Conservation (phyloP, 2,329 filamentous ascomycete genomes). For the Xylariales sp. region DNA sequence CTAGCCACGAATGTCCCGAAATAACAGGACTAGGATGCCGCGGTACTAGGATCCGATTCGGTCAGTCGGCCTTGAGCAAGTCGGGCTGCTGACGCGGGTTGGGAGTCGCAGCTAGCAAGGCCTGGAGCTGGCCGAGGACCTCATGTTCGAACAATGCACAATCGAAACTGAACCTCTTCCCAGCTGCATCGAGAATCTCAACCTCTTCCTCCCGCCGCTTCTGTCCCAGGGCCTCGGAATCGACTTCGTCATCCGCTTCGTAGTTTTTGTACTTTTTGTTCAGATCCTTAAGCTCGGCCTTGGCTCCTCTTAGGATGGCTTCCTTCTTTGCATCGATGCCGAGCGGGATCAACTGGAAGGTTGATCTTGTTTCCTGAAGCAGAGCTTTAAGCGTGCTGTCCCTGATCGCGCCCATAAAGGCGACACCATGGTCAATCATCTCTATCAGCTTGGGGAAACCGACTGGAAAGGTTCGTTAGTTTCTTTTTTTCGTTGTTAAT, state of each 20-base stretch:
- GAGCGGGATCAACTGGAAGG: slow-evolving; percentile 37
- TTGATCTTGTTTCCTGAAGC: slow-evolving; percentile 30
- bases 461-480: background rate
- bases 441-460: slow-evolving; percentile 29
- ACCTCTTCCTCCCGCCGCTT: slow-evolving; percentile 13
- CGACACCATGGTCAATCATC: slow-evolving; percentile 35
- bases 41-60: background rate
- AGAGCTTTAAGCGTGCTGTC: slow-evolving; percentile 31
- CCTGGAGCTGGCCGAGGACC: slow-evolving; percentile 19
- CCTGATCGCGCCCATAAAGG: slow-evolving; percentile 39
- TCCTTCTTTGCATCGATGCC: slow-evolving; percentile 37
- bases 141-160: slow-evolving; percentile 9
- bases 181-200: slow-evolving; percentile 11
- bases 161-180: background rate
- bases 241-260: background rate
- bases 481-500: background rate
- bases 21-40: background rate
- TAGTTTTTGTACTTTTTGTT: background rate
- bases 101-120: slow-evolving; percentile 7
- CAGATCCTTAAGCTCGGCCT: slow-evolving; percentile 9
- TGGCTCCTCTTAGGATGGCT: slow-evolving; percentile 14
- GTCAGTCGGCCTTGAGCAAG: background rate
- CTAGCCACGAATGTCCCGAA: background rate
- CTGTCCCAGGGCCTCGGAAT: background rate
- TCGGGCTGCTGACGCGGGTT: background rate